These are phyloP conservation scores for Aspergillus pseudotamarii DNA, from an alignment of 2,329 filamentous ascomycete species.

Conservation along the genomic window DNA sequence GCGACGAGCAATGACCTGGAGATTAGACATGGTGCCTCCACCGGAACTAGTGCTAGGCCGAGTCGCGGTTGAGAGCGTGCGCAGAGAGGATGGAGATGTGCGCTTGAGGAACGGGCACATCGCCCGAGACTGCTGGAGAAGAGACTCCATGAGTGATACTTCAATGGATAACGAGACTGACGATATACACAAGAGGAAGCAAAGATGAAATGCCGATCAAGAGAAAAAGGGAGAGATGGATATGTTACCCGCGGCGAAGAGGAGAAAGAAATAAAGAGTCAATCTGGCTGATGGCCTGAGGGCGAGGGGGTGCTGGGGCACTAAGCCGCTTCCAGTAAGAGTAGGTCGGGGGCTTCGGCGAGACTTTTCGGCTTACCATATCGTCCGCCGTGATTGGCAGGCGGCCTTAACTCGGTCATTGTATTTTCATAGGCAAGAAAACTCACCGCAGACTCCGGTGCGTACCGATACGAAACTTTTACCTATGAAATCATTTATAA, in stretches of 20 bases:
- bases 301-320: background rate
- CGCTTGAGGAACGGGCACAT: slow-evolving; percentile 98
- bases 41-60: slow-evolving; percentile 69
- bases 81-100: slow-evolving; percentile 87
- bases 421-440: background rate
- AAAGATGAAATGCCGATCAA: background rate
- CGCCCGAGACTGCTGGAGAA: slow-evolving; percentile 91
- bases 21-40: slow-evolving; percentile 93
- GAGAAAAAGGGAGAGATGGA: background rate
- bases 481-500: background rate
- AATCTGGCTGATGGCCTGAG: background rate
- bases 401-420: background rate
- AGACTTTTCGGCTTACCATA: slow-evolving; percentile 7
- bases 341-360: background rate
- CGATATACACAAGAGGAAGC: background rate
- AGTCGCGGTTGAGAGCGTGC: slow-evolving; percentile 74
- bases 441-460: too few relatives aligned
- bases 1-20: slow-evolving; percentile 89
- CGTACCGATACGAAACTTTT: too few relatives aligned
- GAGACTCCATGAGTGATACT: slow-evolving; percentile 74
- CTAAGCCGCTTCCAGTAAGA: background rate
- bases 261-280: background rate
- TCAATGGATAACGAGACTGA: slow-evolving; percentile 7
- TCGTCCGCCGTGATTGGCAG: slow-evolving; percentile 4
- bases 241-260: background rate